Percentiles rank a stretch among this genome's conserved stretches.
Conservation (phyloP, 2,329 filamentous ascomycete species). For the Simplicillium aogashimaense region DNA sequence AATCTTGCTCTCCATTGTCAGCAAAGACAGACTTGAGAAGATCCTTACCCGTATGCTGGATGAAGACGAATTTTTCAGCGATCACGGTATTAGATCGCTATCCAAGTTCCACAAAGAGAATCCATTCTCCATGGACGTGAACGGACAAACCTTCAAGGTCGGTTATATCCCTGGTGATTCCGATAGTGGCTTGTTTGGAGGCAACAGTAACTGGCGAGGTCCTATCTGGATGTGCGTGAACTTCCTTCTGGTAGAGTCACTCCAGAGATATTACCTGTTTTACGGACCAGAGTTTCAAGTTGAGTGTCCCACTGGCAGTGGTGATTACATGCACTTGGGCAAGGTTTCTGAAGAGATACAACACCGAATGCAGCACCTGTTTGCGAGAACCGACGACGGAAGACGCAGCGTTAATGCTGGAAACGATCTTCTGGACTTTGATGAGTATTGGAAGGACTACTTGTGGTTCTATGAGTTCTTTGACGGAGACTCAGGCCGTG, state of each 20-base stretch:
- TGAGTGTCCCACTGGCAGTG: constrained; percentile 88
- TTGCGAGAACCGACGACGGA: constrained; percentile 74
- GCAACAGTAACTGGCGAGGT: constrained; percentile 96
- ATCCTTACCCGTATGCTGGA: constrained; percentile 89
- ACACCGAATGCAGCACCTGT: constrained; percentile 86
- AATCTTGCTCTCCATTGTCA: constrained; percentile 81
- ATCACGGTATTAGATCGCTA: constrained; percentile 83
- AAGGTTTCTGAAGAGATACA: constrained; percentile 93
- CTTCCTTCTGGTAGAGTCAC: constrained; percentile 84
- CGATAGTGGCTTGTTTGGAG: constrained; percentile 87
- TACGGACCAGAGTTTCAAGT: constrained; percentile 83
- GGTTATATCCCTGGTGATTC: constrained; percentile 92
- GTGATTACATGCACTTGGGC: constrained; percentile 90
- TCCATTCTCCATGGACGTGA: constrained; percentile 91
- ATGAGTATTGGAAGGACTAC: constrained; percentile 75
- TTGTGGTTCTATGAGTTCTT: constrained; percentile 98
- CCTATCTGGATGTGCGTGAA: constrained; percentile 96
- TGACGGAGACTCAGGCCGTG: constrained; percentile 81
- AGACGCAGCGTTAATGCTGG: constrained; percentile 81
- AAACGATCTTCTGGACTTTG: constrained; percentile 79
- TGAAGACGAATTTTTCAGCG: constrained; percentile 84
- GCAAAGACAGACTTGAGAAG: constrained; percentile 81
- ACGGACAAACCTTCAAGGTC: constrained; percentile 80
- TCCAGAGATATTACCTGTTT: constrained; percentile 95
- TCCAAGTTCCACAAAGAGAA: constrained; percentile 87